Evolutionary conservation across 331 rosid genomes (phyloP).

Genomic region (Prunus yedoensis): DNA sequence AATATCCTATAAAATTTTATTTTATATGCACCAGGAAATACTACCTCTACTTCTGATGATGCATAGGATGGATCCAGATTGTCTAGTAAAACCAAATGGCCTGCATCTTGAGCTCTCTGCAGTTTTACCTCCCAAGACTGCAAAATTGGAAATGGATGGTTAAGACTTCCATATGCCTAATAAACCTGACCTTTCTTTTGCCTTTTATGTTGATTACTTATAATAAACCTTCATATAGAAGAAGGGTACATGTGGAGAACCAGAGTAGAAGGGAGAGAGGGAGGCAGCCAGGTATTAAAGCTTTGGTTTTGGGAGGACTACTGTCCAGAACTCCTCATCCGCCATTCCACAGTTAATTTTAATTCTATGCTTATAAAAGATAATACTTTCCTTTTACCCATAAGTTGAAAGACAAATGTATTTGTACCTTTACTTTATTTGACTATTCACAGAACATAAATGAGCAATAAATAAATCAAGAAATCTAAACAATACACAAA

Average conservation of each 20-base stretch:
- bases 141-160: slow-evolving; percentile 3
- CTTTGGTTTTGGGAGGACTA: neutral
- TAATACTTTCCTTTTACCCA: neutral
- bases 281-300: neutral
- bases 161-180: neutral
- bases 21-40: neutral
- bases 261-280: neutral
- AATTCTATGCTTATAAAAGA: neutral
- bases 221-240: neutral
- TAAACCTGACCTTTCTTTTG: neutral
- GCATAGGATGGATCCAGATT: slow-evolving; percentile 63
- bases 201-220: neutral
- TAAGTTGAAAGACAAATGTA: no score
- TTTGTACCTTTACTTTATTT: neutral
- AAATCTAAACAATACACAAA: neutral
- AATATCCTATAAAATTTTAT: neutral
- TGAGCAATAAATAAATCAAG: neutral
- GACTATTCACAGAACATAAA: neutral
- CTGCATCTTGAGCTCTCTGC: slow-evolving; percentile 41
- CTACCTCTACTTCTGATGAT: slow-evolving; percentile 62
- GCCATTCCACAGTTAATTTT: neutral
- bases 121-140: slow-evolving; percentile 61
- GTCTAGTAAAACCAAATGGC: slow-evolving; percentile 48
- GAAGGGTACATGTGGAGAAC: neutral
- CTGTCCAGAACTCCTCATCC: neutral